Base-by-base conservation (phyloP, 257 asterid species). In the Solanum arcanum region DNA sequence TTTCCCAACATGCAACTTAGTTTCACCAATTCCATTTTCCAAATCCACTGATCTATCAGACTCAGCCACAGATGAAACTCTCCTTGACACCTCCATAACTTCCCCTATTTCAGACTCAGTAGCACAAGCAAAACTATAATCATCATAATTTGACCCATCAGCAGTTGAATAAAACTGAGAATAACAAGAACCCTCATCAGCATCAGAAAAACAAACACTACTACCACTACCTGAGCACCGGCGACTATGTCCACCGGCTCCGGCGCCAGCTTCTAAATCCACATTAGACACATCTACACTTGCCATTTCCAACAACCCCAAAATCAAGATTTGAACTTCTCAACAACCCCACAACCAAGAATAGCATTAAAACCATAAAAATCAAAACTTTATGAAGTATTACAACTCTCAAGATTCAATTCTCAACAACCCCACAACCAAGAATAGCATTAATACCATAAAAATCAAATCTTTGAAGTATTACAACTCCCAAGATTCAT, bases 111-210 rank as follows among this genome's bases (percentile, higher is more conserved):
- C 87, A 85, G 78, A 31, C 66, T 85, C 87, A 42, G 87, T 81
- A 18, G 70, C 85, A 49, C 69, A 81, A 49, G 70, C 85, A 81
- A 81, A 81, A 86, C 91, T 93, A 90, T 90, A 94, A 3, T 86
- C 91, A 77, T 91, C 98, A 29, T 93, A 94, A 83, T 86, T 92
- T 16, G 97, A 93, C 16, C 94, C 98, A 52, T 95, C 98, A 21
- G 93, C 98, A 0, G 94, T 93, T 39, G 98, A 96, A 78, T 95
- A 94, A 86, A 96, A 95, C 83, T 94, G 97, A 2, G 99, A 96
- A 89, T 92, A 91, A 89, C 92, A 92, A 78, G 95, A 94, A 52
- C 96, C 97, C 73, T 93, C 95, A 12, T 93, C 97, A 8, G 92
- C 96, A 68, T 95, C 98, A 41, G 99, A 95, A 91, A 94, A 95